Evolutionary conservation across 345 rosid genomes (phyloP), one percentile per base, ranked within the genome.

Genomic region (Boechera stricta): DNA sequence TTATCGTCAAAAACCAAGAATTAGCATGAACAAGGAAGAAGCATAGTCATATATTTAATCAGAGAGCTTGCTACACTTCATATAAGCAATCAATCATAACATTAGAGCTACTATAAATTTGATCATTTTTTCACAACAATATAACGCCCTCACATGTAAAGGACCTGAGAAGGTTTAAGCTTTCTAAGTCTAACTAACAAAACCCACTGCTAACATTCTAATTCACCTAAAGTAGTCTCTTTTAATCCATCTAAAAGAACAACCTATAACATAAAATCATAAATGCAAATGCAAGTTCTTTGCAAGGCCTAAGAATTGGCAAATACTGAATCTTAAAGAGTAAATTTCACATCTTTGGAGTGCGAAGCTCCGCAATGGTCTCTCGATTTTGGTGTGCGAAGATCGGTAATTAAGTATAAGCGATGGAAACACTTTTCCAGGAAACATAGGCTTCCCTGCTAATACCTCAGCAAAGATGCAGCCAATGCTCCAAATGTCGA

Each of bases 381-480:
- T 96, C 99, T 24, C n/a, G 75, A 63, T 66, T 94, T 78, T 60
- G 98, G 99, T 59, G 93, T 93, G 61, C 99, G 96, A 76, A 96
- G 96, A 83, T 93, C 91, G 4, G 99, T 96, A 61, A 96, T 96
- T 85, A 96, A 75, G 77, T 96, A 98, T 77, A 96, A 81, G 79
- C 93, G 97, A 84, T 96, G 98, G 67, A 87, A 7, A 93, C 96
- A 75, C 97, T 96, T 86, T 96, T 64, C 99, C 98, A 18, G 99
- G 98, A 85, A 93, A 93, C 84, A 96, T 77, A 36, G 99, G 99
- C 85, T 96, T 96, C 85, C 99, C 97, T 7, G 83, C 83, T 86
- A 96, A 87, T 3, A 96, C 87, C 85, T 96, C 99, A 6, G 99
- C 99, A 75, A 96, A 91, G 67, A 96, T 96, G 92, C 98, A 96